Evolutionary conservation across 2,329 filamentous ascomycete genomes (phyloP), one percentile per base, ranked within the genome.

Genomic region (Paecilomyces fulvus): DNA sequence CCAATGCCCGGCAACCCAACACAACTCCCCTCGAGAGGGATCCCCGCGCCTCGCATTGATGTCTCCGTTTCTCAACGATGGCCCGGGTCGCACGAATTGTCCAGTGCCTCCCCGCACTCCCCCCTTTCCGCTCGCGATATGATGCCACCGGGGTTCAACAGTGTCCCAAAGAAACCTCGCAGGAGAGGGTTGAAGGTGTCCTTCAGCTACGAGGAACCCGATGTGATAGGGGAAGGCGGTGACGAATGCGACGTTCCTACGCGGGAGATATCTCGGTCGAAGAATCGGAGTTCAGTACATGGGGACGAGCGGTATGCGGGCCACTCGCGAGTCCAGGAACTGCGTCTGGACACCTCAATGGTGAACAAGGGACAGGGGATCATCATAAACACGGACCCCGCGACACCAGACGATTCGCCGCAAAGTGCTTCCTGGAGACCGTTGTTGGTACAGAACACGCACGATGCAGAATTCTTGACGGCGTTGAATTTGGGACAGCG

Each of bases 181-280:
- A 83, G 81, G 67, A 89, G 89, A 71, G 87, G 87, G 9, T 76
- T 94, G 59, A 77, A 77, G 3, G 92, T 96, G 33, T 83, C 80
- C 56, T 96, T 96, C 65, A 82, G 81, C 54, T 84, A 89, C 63
- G 81, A 80, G 9, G 79, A 81, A 55, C 91, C 92, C 6, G 87
- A 90, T 51, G 74, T 96, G 59, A 96, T 97, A 66, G 92, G 92
- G 51, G 87, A 92, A 71, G 92, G 92, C 57, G 92, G 92, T 31
- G 92, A 96, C 66, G 91, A 96, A 70, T 87, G 88, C 55, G 85
- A 89, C 55, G 76, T 81, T 8, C 88, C 89, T 1, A 82, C 85
- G 1, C 77, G 84, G 20, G 88, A 94, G 67, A 86, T 96, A 55
- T 85, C 84, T 4, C 80, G 77, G 67, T 56, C 59, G 25, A 61